Evolutionary conservation across 495 filamentous ascomycete genomes (phyloP).

Genomic region (Talaromyces proteolyticus): DNA sequence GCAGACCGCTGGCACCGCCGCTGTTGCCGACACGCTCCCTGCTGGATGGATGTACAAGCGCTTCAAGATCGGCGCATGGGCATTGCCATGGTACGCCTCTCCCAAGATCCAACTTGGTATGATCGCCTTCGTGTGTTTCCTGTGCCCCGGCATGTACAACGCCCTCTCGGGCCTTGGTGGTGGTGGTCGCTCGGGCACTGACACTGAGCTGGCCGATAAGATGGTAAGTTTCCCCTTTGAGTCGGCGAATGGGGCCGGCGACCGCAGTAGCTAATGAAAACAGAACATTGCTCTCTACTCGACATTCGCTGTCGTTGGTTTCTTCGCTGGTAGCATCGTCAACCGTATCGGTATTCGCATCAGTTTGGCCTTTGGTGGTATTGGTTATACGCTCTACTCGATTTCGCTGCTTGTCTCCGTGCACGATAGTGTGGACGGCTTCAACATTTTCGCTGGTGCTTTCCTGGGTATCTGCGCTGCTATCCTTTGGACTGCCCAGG

Average conservation of each 20-base stretch:
- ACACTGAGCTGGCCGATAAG: slow-evolving; percentile 31
- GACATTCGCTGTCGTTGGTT: slow-evolving; percentile 47
- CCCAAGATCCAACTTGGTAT: slow-evolving; percentile 49
- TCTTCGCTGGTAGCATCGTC: slow-evolving; percentile 47
- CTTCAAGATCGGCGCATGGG: slow-evolving; percentile 36
- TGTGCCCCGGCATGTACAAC: slow-evolving; percentile 83
- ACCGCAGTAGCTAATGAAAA: slow-evolving; percentile 50
- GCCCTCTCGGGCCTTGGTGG: slow-evolving; percentile 51
- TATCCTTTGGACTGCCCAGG: slow-evolving; percentile 46
- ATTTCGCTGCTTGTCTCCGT: slow-evolving; percentile 53
- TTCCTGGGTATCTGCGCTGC: slow-evolving; percentile 43
- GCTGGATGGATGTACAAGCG: slow-evolving; percentile 47
- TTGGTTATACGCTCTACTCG: slow-evolving; percentile 41
- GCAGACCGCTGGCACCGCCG: not conserved
- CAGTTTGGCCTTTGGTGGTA: slow-evolving; percentile 36
- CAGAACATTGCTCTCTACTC: slow-evolving; percentile 57
- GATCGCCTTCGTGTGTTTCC: slow-evolving; percentile 65
- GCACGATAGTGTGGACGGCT: slow-evolving; percentile 63
- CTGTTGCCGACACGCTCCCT: slow-evolving; percentile 12
- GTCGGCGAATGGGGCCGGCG: slow-evolving; percentile 22
- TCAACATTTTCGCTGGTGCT: slow-evolving; percentile 62
- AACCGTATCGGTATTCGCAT: slow-evolving; percentile 38
- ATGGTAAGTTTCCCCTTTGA: slow-evolving; percentile 24
- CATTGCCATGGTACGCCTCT: slow-evolving; percentile 64
- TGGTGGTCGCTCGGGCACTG: slow-evolving; percentile 33